A percentile compares a stretch with the other conserved stretches of the same genome.
Conservation (phyloP, 108 stramenopile species). For the Tribonema minus region DNA sequence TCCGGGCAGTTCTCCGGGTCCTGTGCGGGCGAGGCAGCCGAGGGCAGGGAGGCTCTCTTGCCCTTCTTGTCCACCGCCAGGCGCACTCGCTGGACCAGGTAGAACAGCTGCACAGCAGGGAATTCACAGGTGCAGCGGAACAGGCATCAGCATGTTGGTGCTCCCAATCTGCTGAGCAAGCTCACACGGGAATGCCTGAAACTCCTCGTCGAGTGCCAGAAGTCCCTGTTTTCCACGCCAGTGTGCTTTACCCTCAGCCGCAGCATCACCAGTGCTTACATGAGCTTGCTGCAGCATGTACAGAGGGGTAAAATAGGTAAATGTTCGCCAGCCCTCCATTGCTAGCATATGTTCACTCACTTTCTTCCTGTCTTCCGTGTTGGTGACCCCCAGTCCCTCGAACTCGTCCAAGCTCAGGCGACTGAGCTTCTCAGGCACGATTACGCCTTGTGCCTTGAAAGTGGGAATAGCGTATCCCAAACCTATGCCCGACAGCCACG, state of each 20-base stretch:
- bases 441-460: constrained; percentile 21
- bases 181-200: too few species aligned
- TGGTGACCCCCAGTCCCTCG: constrained; percentile 26
- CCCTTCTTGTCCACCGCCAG: constrained; percentile 11
- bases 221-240: too few species aligned
- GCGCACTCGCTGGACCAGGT: constrained; percentile 34
- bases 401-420: constrained; percentile 19
- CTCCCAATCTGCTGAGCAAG: too few species aligned
- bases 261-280: too few species aligned
- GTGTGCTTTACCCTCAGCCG: too few species aligned
- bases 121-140: too few species aligned
- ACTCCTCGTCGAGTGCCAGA: too few species aligned
- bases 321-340: too few species aligned
- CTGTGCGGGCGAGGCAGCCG: neutral
- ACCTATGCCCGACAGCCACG: constrained; percentile 36
- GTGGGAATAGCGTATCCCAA: constrained; percentile 35
- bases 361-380: constrained; percentile 37
- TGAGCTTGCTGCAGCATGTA: too few species aligned
- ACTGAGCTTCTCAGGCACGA: constrained; percentile 24
- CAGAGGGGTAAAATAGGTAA: too few species aligned
- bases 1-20: neutral
- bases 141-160: too few species aligned
- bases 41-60: neutral
- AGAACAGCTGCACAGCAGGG: constrained; percentile 42
- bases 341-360: too few species aligned